Conservation (phyloP, 306 rosid genomes). For the Prinsepia uniflora region DNA sequence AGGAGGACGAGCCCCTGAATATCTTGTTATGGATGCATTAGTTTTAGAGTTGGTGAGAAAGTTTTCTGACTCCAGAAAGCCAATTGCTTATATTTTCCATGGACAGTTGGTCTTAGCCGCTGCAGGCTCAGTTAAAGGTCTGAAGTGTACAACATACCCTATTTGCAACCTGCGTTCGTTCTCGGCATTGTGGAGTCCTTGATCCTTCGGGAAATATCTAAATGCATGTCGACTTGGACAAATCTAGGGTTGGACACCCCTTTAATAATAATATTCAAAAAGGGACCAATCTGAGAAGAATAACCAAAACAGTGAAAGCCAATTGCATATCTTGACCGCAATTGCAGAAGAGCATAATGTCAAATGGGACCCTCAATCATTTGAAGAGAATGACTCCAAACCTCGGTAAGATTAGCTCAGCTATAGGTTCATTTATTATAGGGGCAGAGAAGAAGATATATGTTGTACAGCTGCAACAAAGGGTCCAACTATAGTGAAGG, state of each 20-base stretch:
- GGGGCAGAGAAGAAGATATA: too few relatives aligned
- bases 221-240: too few relatives aligned
- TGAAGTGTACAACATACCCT: slow-evolving; percentile 62
- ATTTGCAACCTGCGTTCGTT: too few relatives aligned
- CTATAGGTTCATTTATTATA: slow-evolving; percentile 3
- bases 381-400: slow-evolving; percentile 52
- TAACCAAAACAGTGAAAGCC: too few relatives aligned
- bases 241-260: too few relatives aligned
- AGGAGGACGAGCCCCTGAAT: slow-evolving; percentile 93
- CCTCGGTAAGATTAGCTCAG: slow-evolving; percentile 46
- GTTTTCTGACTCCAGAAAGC: slow-evolving; percentile 49
- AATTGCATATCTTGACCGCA: slow-evolving; percentile 41
- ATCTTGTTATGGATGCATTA: slow-evolving; percentile 52
- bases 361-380: slow-evolving; percentile 79
- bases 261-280: too few relatives aligned
- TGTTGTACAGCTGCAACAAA: too few relatives aligned
- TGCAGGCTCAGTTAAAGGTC: slow-evolving; percentile 59
- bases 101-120: slow-evolving; percentile 86
- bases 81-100: slow-evolving; percentile 72
- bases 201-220: too few relatives aligned
- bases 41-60: slow-evolving; percentile 19
- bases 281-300: too few relatives aligned
- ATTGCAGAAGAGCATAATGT: slow-evolving; percentile 90
- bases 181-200: too few relatives aligned
- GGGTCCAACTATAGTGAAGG: too few relatives aligned